Evolutionary conservation across 2,329 filamentous ascomycete species (phyloP), one percentile per base, ranked within the genome.

Genomic region (Ophiocordyceps robertsii): DNA sequence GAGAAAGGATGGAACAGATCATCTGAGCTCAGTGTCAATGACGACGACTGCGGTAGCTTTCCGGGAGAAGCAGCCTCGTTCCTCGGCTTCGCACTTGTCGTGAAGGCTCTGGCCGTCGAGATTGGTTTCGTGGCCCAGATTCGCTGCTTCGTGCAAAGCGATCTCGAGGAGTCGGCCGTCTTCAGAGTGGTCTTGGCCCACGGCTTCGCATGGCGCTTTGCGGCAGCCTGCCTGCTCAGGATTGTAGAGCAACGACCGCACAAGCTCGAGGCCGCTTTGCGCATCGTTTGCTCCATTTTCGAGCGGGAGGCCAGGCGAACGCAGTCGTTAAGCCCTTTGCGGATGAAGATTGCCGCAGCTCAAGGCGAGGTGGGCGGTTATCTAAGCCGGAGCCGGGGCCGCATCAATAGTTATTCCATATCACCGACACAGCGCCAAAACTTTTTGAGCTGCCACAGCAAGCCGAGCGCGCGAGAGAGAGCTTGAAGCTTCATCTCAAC

Each of bases 1-100:
- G 86, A 85, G 61, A 92, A 94, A 10, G 86, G 79, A 63, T 98
- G 90, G 69, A 96, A 98, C 44, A 98, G 80, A 58, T 95, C 83
- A 64, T 93, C 79, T 40, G 79, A 72, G 48, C 69, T 70, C 24
- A 94, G 71, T 38, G 54, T 56, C 21, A 58, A 46, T 16, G 51
- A 49, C 9, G 30, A 27, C 4, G 16, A 29, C 19, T 19, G 3
- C 9, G 17, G 35, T 2, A 17, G 16, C 17, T 51, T 51, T n/a
- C 46, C 51, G n/a, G 49, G 39, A 10, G 55, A 50, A 13, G 51
- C 47, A 30, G 58, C 56, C 43, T 61, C 57, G 2, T 53, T 51
- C 12, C 50, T 49, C 4, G 41, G 40, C 7, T 46, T 51, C 2
- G 55, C 27, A 32, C 52, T 55, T 29, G 59, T 60, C 2, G 56